Conservation (phyloP, 2,329 filamentous ascomycete genomes). For the Calonectria hongkongensis region DNA sequence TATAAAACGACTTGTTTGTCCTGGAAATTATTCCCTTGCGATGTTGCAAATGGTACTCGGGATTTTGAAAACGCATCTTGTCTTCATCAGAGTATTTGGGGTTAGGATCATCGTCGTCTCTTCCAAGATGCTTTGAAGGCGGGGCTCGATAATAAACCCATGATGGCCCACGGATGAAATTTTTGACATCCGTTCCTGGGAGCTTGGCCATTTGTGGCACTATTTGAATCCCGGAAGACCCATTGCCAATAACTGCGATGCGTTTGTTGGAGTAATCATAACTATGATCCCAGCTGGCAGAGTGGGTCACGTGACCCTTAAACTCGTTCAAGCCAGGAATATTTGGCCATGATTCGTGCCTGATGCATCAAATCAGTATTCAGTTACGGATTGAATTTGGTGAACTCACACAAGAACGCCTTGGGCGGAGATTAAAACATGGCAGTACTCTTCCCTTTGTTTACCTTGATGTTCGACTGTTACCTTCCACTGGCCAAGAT, state of each 20-base stretch:
- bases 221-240: constrained; percentile 49
- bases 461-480: constrained; percentile 43
- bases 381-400: rapidly evolving
- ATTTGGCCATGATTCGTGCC: constrained; percentile 50
- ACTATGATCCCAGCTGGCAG: constrained; percentile 46
- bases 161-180: constrained; percentile 59
- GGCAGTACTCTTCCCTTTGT: constrained; percentile 47
- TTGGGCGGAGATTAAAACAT: constrained; percentile 49
- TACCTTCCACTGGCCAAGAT: constrained; percentile 49
- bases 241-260: constrained; percentile 50
- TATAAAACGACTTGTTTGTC: constrained; percentile 61
- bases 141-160: constrained; percentile 61
- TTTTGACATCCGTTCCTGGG: constrained; percentile 55
- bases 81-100: constrained; percentile 60
- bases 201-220: constrained; percentile 53
- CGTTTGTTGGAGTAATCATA: constrained; percentile 49
- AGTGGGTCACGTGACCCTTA: constrained; percentile 47
- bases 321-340: constrained; percentile 47
- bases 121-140: constrained; percentile 56
- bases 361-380: neutral
- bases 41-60: constrained; percentile 70
- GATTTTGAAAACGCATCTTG: constrained; percentile 70
- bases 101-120: constrained; percentile 56
- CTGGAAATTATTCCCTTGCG: constrained; percentile 61
- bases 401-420: constrained; percentile 49